Evolutionary conservation across 2,329 filamentous ascomycete genomes (phyloP).

Genomic region (Arthrobotrys musiformis): DNA sequence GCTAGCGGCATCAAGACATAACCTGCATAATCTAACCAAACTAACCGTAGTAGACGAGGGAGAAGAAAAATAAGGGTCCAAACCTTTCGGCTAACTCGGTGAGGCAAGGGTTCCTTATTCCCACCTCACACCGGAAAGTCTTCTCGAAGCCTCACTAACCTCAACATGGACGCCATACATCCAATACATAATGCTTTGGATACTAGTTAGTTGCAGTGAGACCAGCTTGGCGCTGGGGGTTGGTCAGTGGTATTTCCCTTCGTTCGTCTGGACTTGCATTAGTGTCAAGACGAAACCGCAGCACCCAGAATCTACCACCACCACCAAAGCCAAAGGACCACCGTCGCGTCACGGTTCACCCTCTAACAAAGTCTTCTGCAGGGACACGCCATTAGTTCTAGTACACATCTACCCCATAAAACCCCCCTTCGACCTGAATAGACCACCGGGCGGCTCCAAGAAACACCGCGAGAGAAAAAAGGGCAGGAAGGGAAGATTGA

Average conservation of each 20-base stretch:
- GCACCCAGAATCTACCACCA: neutral
- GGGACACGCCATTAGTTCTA: neutral
- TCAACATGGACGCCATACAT: too few species aligned
- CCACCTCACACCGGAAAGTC: neutral
- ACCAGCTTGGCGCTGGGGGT: neutral
- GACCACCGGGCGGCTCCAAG: neutral
- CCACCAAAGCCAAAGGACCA: neutral
- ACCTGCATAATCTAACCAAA: too few species aligned
- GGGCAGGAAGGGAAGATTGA: too few species aligned
- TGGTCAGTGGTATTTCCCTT: neutral
- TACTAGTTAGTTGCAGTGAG: too few species aligned
- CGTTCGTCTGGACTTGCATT: neutral
- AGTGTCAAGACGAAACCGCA: slow-evolving; percentile 21
- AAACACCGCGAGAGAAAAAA: neutral
- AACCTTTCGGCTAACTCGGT: slow-evolving; percentile 19
- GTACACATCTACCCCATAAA: neutral
- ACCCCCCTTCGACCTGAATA: neutral
- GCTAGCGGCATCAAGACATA: too few species aligned
- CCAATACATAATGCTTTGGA: too few species aligned
- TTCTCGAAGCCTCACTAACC: neutral
- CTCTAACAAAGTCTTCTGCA: neutral
- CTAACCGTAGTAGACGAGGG: too few species aligned
- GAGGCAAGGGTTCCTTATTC: neutral
- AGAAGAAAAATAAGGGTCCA: too few species aligned
- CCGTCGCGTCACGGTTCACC: slow-evolving; percentile 16